Base-by-base conservation (phyloP, 495 filamentous ascomycete species). In the Hypomontagnella monticulosa region DNA sequence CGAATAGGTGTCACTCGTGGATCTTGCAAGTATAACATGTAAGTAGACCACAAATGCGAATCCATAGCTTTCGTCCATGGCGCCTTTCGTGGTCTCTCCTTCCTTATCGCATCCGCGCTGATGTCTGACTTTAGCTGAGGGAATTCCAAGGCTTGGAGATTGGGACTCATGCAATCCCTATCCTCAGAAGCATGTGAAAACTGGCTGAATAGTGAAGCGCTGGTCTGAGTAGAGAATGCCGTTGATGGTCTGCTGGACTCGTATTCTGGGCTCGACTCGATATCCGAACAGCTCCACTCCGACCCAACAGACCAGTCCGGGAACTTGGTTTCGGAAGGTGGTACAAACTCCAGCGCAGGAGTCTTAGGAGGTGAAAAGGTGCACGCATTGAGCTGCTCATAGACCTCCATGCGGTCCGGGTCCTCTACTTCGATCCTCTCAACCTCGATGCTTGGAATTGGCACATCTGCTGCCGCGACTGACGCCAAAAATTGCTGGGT, bases 1-100 rank as follows among this genome's bases (percentile, higher is more conserved):
- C 93, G 93, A 78, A 98, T 94, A 0, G 95, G 95, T 1, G 95
- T 99, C 23, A 96, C 90, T 8, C 89, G 93, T 32, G 95, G 93
- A 73, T 98, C 93, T 65, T 93, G 89, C 9, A 97, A 80, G 71
- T 97, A 99, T 8, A 90, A 74, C 65, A 91, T 80, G 71, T 97
- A 98, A 1, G 91, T 93, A 33, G 90, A 87, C 96, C 96, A 98
- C 27, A 99, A 76, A 72, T 99, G 95, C 34, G 89, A 87, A 75
- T 93, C 93, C 92, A 96, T 96, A 15, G 92, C 90, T 43, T 88
- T 84, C 1, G 91, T 96, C 93, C 93, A 99, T 1, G 80, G 80
- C 5, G 79, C 80, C 63, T 78, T 83, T 54, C 79, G 75, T 40
- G 63, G 52, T 44, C 75, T 71, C 32, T 77, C 66, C 33, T 75